Percentiles rank a stretch among this genome's conserved stretches.
Conservation (phyloP, 148 eudicot species). For the Silene uniflora region DNA sequence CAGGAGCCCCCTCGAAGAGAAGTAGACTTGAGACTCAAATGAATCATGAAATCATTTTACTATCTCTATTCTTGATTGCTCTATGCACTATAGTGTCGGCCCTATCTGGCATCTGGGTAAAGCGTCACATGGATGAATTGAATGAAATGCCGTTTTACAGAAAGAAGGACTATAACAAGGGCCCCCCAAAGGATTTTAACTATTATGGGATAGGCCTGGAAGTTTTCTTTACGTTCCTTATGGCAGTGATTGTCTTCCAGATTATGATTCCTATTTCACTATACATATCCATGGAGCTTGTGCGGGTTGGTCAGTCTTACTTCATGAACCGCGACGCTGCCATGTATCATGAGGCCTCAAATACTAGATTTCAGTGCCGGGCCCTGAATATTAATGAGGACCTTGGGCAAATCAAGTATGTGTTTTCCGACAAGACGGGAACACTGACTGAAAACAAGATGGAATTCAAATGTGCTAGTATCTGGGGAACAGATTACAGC, state of each 20-base stretch:
- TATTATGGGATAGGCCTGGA: constrained; percentile 86
- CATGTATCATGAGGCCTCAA: constrained; percentile 69
- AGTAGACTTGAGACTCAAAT: constrained; percentile 88
- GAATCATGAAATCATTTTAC: constrained; percentile 79
- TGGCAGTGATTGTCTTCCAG: constrained; percentile 95
- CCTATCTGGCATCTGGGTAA: constrained; percentile 77
- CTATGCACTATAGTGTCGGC: constrained; percentile 70
- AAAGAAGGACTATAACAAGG: constrained; percentile 55
- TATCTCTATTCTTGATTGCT: constrained; percentile 69
- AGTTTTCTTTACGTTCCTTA: constrained; percentile 87
- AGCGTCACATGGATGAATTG: constrained; percentile 61
- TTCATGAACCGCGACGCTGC: constrained; percentile 74
- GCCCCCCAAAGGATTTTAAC: constrained; percentile 42
- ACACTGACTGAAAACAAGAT: constrained; percentile 98
- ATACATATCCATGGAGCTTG: constrained; percentile 99
- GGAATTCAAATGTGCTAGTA: constrained; percentile 96
- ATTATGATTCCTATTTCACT: constrained; percentile 94
- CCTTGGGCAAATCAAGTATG: constrained; percentile 91
- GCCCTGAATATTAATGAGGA: constrained; percentile 97
- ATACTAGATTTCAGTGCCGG: constrained; percentile 85
- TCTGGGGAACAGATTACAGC: constrained; percentile 72
- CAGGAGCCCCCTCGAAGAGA: constrained; percentile 98
- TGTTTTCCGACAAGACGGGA: constrained; percentile 98
- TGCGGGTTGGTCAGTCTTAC: constrained; percentile 97
- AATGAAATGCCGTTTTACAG: constrained; percentile 65